phyloP scores from a whole-genome alignment of 305 asterid species.

The Solanum hybrid region DNA sequence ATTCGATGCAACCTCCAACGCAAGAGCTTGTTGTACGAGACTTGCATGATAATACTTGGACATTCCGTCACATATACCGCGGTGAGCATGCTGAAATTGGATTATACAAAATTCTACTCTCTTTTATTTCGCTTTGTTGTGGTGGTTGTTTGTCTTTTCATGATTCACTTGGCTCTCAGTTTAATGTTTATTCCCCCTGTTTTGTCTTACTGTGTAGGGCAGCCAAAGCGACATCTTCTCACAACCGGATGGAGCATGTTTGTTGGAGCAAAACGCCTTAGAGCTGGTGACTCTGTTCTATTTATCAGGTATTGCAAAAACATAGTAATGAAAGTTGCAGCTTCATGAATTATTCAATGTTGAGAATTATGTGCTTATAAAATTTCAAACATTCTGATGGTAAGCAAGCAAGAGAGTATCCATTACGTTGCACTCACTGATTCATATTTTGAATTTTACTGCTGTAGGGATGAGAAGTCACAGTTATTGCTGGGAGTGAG shows the following conservation, averaged over 20 bases:
- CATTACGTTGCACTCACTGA: neutral
- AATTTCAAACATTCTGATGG: neutral
- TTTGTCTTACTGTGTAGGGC: constrained; percentile 43
- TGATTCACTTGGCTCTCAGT: neutral
- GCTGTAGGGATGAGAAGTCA: constrained; percentile 27
- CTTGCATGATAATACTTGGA: constrained; percentile 86
- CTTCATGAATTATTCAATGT: neutral
- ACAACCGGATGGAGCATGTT: constrained; percentile 98
- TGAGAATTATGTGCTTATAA: neutral
- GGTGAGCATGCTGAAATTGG: constrained; percentile 29
- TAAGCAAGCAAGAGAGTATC: neutral
- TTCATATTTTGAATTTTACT: neutral
- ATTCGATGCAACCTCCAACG: constrained; percentile 84
- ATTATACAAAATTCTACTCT: neutral
- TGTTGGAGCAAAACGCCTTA: constrained; percentile 84
- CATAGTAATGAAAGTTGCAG: neutral
- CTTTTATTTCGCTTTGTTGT: neutral
- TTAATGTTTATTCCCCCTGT: neutral
- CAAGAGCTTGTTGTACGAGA: constrained; percentile 94
- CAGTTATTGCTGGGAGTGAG: constrained; percentile 65
- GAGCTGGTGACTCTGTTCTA: constrained; percentile 87
- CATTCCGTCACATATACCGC: constrained; percentile 86
- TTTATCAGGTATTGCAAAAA: constrained; percentile 54
- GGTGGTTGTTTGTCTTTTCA: neutral
- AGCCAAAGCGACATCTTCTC: constrained; percentile 86